Conservation (phyloP, 768 basidiomycete genomes). For the Coprinopsis sp. region DNA sequence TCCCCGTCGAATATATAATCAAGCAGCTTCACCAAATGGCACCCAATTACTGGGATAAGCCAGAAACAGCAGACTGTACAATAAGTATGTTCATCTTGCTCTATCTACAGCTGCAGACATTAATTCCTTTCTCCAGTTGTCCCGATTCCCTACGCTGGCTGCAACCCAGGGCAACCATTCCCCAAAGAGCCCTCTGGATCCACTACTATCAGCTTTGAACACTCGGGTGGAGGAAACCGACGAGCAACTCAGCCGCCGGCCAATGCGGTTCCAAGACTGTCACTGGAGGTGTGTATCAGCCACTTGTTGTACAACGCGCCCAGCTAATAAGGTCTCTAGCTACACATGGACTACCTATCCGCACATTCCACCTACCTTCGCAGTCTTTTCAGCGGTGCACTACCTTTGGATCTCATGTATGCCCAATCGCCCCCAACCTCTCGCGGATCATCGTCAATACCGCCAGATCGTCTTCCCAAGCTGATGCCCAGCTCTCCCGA, state of each 20-base stretch:
- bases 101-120: not conserved
- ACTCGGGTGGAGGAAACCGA: constrained; percentile 41
- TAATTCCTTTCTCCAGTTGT: constrained; percentile 34
- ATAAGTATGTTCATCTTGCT: constrained; percentile 43
- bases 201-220: constrained; percentile 33
- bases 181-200: constrained; percentile 26
- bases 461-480: constrained; percentile 54
- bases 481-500: constrained; percentile 61
- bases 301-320: not conserved
- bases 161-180: too few relatives aligned
- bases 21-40: constrained; percentile 66
- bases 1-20: constrained; percentile 71
- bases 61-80: constrained; percentile 76
- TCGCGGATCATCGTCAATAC: constrained; percentile 34
- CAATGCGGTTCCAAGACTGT: constrained; percentile 50
- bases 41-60: constrained; percentile 66
- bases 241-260: constrained; percentile 45
- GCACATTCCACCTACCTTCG: constrained; percentile 75
- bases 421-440: constrained; percentile 27
- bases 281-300: constrained; percentile 52
- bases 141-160: constrained; percentile 46
- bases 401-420: constrained; percentile 54
- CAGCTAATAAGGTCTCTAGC: constrained; percentile 32
- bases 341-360: constrained; percentile 80
- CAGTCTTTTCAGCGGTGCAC: constrained; percentile 64